A percentile compares a stretch with the other conserved stretches of the same genome.
Evolutionary conservation across 2,329 filamentous ascomycete species (phyloP).

Genomic region (Emergomyces orientalis): DNA sequence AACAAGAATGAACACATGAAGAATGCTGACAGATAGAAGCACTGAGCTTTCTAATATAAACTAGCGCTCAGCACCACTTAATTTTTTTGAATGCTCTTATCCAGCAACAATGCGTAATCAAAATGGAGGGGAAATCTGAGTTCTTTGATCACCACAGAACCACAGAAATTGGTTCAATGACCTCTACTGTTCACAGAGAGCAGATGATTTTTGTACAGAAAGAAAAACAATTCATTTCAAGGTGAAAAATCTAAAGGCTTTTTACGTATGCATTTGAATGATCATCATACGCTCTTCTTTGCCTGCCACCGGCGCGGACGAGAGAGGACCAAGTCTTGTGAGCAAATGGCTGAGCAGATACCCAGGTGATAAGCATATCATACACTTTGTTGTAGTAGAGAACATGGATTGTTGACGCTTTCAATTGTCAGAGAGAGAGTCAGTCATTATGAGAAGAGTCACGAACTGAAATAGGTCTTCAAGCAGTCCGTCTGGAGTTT

Average conservation of each 20-base stretch:
- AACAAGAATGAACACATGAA: too few relatives aligned
- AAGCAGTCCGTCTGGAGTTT: conserved; percentile 15
- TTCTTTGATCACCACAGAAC: too few relatives aligned
- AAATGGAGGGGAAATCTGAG: too few relatives aligned
- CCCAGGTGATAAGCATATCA: conserved; percentile 13
- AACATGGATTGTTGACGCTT: conserved; percentile 16
- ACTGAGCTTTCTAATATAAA: too few relatives aligned
- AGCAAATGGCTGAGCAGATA: conserved; percentile 13
- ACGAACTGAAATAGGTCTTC: conserved; percentile 18
- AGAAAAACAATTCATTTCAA: conserved; percentile 18
- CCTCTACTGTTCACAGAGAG: too few relatives aligned
- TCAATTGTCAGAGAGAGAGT: conserved; percentile 11
- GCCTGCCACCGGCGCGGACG: conserved; percentile 11
- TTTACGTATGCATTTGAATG: background rate
- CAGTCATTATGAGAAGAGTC: conserved; percentile 9
- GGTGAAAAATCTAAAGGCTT: conserved; percentile 16
- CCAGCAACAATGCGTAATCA: too few relatives aligned
- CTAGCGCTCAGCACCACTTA: too few relatives aligned
- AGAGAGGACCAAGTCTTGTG: conserved; percentile 15
- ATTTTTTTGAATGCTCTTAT: too few relatives aligned
- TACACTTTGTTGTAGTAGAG: conserved; percentile 17
- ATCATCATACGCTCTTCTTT: conserved; percentile 8
- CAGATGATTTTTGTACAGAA: conserved; percentile 20
- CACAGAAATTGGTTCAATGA: too few relatives aligned
- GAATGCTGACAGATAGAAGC: too few relatives aligned